Conservation (phyloP, 2,329 filamentous ascomycete species). For the Talaromyces verruculosus region DNA sequence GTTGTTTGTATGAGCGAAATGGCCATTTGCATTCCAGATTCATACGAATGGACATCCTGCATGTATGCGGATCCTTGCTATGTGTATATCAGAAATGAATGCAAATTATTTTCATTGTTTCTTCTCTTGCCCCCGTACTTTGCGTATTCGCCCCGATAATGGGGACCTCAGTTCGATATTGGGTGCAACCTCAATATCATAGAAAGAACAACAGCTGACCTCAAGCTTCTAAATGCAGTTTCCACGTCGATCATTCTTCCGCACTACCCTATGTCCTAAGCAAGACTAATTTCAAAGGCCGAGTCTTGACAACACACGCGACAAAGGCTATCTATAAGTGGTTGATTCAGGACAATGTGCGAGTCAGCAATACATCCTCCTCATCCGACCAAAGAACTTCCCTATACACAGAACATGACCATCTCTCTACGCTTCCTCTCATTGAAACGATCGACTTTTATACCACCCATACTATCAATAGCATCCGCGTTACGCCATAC, state of each 20-base stretch:
- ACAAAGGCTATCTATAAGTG: conserved; percentile 99
- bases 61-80: conserved; percentile 20
- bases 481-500: conserved; percentile 93
- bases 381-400: conserved; percentile 63
- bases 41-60: conserved; percentile 6
- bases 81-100: conserved; percentile 43
- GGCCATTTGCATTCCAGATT: conserved; percentile 11
- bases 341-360: conserved; percentile 95
- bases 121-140: conserved; percentile 25
- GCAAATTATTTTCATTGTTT: conserved; percentile 26
- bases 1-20: conserved; percentile 23
- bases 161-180: not conserved
- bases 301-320: conserved; percentile 98
- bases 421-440: conserved; percentile 85
- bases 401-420: conserved; percentile 93
- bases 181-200: not conserved
- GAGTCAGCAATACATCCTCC: conserved; percentile 71
- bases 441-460: conserved; percentile 99
- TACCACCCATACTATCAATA: conserved; percentile 95
- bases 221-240: conserved; percentile 58
- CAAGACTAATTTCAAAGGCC: conserved; percentile 95
- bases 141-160: conserved; percentile 25
- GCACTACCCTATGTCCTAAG: conserved; percentile 96
- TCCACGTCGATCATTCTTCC: conserved; percentile 97
- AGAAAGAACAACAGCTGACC: conserved; percentile 30